These are phyloP conservation scores for Cicer arietinum DNA, from an alignment of 306 rosid species.

Conservation along the genomic window DNA sequence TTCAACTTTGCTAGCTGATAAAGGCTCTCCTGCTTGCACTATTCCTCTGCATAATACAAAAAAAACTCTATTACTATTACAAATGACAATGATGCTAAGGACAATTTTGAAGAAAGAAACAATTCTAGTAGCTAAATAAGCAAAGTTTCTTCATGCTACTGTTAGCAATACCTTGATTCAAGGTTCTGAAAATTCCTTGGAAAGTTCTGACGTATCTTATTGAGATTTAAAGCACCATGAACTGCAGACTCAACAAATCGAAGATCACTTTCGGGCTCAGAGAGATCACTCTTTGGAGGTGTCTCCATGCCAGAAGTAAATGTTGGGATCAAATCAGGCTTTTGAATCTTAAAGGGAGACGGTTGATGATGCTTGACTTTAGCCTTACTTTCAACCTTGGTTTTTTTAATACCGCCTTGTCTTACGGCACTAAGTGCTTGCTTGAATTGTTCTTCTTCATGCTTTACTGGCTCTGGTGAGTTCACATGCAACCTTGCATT, in stretches of 20 bases:
- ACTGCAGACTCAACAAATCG: constrained; percentile 47
- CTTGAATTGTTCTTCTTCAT: constrained; percentile 84
- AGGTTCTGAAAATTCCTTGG: constrained; percentile 72
- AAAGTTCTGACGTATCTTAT: constrained; percentile 63
- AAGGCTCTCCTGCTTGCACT: constrained; percentile 57
- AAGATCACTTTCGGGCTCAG: constrained; percentile 75
- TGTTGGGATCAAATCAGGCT: constrained; percentile 55
- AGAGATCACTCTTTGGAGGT: constrained; percentile 64
- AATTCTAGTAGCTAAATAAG: constrained; percentile 7
- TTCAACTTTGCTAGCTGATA: constrained; percentile 65
- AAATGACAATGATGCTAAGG: constrained; percentile 27
- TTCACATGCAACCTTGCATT: constrained; percentile 48
- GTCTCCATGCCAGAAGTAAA: constrained; percentile 63
- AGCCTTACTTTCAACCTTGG: constrained; percentile 64
- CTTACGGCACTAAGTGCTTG: constrained; percentile 68
- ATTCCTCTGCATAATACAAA: constrained; percentile 60
- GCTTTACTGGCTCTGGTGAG: constrained; percentile 59
- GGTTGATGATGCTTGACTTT: constrained; percentile 70
- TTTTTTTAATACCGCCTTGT: constrained; percentile 80
- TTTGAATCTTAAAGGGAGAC: constrained; percentile 60
- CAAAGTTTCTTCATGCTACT: constrained; percentile 13
- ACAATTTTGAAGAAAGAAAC: constrained; percentile 7
- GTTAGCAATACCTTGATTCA: constrained; percentile 70
- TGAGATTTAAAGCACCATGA: constrained; percentile 57
- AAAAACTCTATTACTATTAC: constrained; percentile 1